These are phyloP conservation scores for Daldinia bambusicola DNA, from an alignment of 495 filamentous ascomycete species.

Conservation along the genomic window DNA sequence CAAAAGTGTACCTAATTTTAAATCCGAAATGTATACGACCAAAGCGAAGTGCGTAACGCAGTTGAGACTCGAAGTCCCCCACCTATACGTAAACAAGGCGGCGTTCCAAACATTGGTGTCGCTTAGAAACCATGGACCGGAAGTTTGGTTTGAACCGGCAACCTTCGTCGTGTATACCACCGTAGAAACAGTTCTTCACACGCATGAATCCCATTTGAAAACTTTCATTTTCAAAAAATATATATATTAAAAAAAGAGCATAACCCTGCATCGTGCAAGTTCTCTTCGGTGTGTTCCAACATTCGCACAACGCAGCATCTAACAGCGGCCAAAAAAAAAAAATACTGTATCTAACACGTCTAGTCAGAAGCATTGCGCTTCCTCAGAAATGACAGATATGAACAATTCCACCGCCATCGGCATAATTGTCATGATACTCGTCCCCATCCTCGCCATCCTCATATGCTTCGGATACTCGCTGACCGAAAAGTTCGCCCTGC, in stretches of 20 bases:
- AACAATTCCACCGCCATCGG: conserved; percentile 21
- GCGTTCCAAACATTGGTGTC: neutral
- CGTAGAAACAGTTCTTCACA: neutral
- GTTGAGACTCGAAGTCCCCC: neutral
- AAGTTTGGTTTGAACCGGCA: neutral
- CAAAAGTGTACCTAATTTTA: no score
- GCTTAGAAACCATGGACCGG: neutral
- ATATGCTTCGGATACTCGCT: neutral
- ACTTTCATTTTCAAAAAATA: neutral
- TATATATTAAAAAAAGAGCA: neutral
- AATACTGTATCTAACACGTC: neutral
- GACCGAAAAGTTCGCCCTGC: neutral
- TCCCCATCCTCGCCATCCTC: neutral
- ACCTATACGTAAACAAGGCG: neutral
- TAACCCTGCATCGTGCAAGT: neutral
- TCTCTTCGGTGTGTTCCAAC: neutral
- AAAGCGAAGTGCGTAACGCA: neutral
- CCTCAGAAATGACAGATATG: neutral
- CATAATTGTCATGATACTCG: conserved; percentile 12
- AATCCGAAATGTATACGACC: no score
- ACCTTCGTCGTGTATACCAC: neutral
- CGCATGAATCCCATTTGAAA: neutral
- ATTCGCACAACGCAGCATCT: neutral
- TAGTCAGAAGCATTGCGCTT: neutral
- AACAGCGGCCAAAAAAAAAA: neutral